These are phyloP conservation scores for Ophiostoma himal-ulmi DNA, from an alignment of 2,329 filamentous ascomycete genomes.

Conservation along the genomic window DNA sequence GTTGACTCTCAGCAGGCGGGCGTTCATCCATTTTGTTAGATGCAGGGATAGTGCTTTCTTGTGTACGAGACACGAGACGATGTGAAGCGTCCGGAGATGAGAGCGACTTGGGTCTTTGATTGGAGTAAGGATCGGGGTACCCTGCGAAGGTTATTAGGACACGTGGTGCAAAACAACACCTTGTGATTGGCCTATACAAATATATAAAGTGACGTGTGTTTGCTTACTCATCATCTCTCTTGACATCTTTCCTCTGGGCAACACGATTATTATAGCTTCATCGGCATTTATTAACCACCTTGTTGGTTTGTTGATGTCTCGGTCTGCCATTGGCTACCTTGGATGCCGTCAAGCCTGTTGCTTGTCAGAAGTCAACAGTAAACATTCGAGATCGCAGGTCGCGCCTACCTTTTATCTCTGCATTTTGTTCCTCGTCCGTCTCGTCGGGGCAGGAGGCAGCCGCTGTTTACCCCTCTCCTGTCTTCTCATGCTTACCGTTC, in stretches of 20 bases:
- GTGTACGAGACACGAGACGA: background rate
- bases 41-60: background rate
- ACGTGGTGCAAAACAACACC: no score
- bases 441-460: background rate
- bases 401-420: background rate
- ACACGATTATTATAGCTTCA: background rate
- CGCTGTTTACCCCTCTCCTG: background rate
- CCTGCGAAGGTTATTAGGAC: no score
- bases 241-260: no score
- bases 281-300: background rate
- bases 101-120: background rate
- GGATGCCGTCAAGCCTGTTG: background rate
- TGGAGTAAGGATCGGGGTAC: no score
- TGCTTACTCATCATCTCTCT: no score
- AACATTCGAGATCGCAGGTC: background rate
- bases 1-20: slow-evolving; percentile 4
- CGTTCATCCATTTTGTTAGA: background rate
- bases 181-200: no score
- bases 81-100: background rate
- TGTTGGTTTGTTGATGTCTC: background rate
- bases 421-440: background rate
- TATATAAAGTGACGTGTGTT: no score
- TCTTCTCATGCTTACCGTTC: background rate
- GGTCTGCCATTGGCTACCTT: background rate
- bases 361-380: background rate